These are phyloP conservation scores for Heterococcus sp. DNA, from an alignment of 108 stramenopile species.

Conservation along the genomic window DNA sequence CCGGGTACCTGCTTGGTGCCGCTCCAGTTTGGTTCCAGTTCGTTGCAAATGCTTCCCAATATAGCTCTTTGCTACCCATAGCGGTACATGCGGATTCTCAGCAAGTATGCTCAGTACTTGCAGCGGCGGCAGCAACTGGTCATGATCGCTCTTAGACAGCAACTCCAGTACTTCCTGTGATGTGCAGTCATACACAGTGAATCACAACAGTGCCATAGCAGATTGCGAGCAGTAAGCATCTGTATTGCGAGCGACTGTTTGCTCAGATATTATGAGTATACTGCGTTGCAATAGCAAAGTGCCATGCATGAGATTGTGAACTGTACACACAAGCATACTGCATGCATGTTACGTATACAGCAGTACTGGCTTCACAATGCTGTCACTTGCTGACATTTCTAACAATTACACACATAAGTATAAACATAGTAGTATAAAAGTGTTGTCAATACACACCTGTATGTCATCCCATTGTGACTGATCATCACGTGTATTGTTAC, in stretches of 20 bases:
- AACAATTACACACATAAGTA: too few relatives aligned
- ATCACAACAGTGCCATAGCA: neutral
- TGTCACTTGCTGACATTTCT: too few relatives aligned
- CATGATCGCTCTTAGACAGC: constrained; percentile 10
- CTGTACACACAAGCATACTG: neutral
- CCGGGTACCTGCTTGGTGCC: neutral
- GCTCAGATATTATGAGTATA: neutral
- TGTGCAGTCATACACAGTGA: neutral
- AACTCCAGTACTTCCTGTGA: constrained; percentile 13
- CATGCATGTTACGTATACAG: neutral
- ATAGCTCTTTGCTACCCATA: constrained; percentile 10
- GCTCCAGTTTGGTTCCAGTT: neutral
- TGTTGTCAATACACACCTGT: too few relatives aligned
- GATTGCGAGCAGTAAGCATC: neutral
- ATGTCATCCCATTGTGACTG: too few relatives aligned
- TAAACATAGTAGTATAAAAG: too few relatives aligned
- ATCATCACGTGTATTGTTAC: too few relatives aligned
- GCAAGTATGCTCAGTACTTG: constrained; percentile 28
- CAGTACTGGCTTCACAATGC: neutral
- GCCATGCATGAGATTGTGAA: neutral
- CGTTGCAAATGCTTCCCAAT: neutral
- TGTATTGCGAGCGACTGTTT: too few relatives aligned
- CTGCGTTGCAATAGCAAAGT: neutral
- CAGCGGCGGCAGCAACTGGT: constrained; percentile 21
- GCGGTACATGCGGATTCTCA: constrained; percentile 13